Conservation (phyloP, 352 stramenopile genomes). For the Aphanomyces stellatus region DNA sequence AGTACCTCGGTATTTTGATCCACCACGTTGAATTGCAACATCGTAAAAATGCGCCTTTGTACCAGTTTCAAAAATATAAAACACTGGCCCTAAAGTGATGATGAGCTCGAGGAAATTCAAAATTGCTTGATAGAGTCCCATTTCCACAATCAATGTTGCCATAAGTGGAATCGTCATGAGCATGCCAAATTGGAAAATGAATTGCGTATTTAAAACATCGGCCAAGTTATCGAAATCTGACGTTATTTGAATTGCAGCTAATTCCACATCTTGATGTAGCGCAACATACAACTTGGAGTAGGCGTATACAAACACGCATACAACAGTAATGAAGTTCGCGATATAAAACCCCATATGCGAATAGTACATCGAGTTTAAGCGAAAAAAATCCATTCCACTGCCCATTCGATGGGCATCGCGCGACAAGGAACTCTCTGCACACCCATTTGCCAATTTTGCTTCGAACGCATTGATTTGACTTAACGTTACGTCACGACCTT, state of each 20-base stretch:
- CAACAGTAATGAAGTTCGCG: slow-evolving; percentile 74
- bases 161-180: slow-evolving; percentile 74
- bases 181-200: slow-evolving; percentile 81
- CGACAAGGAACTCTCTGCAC: slow-evolving; percentile 67
- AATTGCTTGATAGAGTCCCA: slow-evolving; percentile 58
- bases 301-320: slow-evolving; percentile 81
- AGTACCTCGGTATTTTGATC: slow-evolving; percentile 79
- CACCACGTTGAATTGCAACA: slow-evolving; percentile 70
- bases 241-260: slow-evolving; percentile 69
- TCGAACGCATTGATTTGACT: slow-evolving; percentile 87
- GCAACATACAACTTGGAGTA: slow-evolving; percentile 79
- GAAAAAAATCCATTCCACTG: slow-evolving; percentile 81
- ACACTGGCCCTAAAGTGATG: slow-evolving; percentile 69
- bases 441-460: slow-evolving; percentile 77
- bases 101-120: slow-evolving; percentile 75
- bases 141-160: slow-evolving; percentile 69
- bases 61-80: slow-evolving; percentile 82
- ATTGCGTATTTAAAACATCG: slow-evolving; percentile 80
- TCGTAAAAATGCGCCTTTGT: slow-evolving; percentile 85
- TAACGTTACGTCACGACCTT: slow-evolving; percentile 78
- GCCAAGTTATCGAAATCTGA: slow-evolving; percentile 52
- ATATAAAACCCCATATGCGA: slow-evolving; percentile 87
- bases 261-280: slow-evolving; percentile 61
- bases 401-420: slow-evolving; percentile 78
- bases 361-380: slow-evolving; percentile 85